Percentiles rank a stretch among this genome's conserved stretches.
Evolutionary conservation across 257 asterid species (phyloP).

Genomic region (Solanum ossicruentum): DNA sequence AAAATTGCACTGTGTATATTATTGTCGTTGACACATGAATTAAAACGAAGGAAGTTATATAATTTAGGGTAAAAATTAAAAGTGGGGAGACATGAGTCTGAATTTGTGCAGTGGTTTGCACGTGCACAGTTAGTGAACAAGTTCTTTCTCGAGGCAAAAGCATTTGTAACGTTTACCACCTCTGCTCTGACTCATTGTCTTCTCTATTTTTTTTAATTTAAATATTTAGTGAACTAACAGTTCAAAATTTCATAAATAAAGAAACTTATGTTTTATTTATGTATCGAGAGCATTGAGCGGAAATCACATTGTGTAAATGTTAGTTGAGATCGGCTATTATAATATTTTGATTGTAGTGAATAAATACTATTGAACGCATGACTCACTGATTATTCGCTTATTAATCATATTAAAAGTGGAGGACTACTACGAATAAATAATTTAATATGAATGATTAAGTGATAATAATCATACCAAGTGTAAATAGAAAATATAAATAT

Average conservation of each 20-base stretch:
- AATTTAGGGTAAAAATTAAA: no score
- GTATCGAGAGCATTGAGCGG: background rate
- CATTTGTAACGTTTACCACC: slow-evolving; percentile 1
- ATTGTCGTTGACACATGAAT: background rate
- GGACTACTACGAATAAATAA: no score
- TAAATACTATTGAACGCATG: background rate
- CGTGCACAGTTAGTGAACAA: slow-evolving; percentile 11
- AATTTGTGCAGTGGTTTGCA: slow-evolving; percentile 6
- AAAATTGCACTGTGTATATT: background rate
- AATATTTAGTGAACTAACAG: background rate
- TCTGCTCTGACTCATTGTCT: background rate
- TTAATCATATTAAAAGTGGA: no score
- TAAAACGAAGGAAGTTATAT: background rate
- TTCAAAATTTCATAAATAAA: background rate
- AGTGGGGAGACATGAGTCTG: background rate
- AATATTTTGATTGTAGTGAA: no score
- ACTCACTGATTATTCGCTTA: no score
- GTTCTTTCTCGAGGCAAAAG: slow-evolving; percentile 27
- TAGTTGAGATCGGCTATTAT: no score
- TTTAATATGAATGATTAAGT: no score
- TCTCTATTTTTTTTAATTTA: background rate
- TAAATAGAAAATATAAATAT: no score
- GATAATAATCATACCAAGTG: no score
- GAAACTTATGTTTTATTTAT: background rate
- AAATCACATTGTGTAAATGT: no score